phyloP scores from a whole-genome alignment of 202 grass and related monocot genomes.

The Zoysia matrella region DNA sequence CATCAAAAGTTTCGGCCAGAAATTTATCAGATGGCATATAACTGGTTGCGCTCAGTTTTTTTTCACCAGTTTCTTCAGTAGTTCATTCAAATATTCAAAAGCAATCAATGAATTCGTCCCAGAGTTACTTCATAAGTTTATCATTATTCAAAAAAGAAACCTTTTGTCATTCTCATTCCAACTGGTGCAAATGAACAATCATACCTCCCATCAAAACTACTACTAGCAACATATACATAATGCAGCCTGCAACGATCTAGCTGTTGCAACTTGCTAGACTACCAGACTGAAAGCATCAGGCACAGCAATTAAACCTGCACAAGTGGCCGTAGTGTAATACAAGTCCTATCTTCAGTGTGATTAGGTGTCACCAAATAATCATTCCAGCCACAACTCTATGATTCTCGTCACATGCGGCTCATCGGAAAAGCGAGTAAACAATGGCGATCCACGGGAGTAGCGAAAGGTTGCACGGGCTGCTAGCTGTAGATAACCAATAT shows the following conservation, averaged over 20 bases:
- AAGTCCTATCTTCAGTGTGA: conserved; percentile 32
- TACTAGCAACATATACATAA: background rate
- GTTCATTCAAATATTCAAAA: background rate
- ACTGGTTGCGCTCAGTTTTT: background rate
- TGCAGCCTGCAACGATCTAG: background rate
- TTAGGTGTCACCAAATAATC: conserved; percentile 52
- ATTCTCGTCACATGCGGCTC: conserved; percentile 62
- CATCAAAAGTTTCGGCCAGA: conserved; percentile 31
- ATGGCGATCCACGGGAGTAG: conserved; percentile 33
- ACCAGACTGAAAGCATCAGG: background rate
- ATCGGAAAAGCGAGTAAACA: conserved; percentile 39
- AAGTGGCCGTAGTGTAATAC: conserved; percentile 43
- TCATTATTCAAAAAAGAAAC: background rate
- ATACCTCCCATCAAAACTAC: background rate
- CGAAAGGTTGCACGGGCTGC: conserved; percentile 38
- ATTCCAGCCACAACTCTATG: conserved; percentile 33
- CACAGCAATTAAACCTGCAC: conserved; percentile 29
- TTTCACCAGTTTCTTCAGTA: background rate
- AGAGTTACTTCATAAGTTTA: background rate
- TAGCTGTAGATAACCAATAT: background rate
- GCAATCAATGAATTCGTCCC: background rate
- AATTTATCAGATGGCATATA: conserved; percentile 30
- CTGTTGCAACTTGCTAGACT: conserved; percentile 19
- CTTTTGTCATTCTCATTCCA: background rate
- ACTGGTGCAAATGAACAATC: background rate